Evolutionary conservation across 192 early-diverging fungal species (phyloP).

Genomic region (Chytriomyces sp.): DNA sequence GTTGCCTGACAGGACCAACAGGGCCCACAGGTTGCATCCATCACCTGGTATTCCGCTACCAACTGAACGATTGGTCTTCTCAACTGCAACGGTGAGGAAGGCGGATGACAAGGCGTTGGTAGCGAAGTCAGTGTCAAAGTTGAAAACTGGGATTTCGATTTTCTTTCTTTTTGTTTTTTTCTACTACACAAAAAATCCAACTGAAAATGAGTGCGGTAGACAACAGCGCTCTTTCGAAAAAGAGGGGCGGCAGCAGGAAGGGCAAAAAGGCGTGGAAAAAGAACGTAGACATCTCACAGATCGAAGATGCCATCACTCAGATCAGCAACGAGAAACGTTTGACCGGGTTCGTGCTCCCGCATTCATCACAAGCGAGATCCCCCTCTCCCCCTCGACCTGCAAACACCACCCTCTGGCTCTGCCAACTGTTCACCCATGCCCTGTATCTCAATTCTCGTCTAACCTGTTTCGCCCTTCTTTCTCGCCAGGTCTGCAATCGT

Average conservation of each 20-base stretch:
- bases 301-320: conserved; percentile 75
- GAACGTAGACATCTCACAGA: conserved; percentile 81
- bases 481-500: conserved; percentile 41
- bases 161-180: conserved; percentile 33
- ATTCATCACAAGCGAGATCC: neutral
- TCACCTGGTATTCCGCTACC: too few species aligned
- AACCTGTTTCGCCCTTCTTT: conserved; percentile 35
- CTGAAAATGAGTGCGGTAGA: conserved; percentile 4
- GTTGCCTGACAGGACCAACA: too few species aligned
- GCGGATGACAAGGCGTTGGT: neutral
- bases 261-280: conserved; percentile 92
- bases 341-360: conserved; percentile 56
- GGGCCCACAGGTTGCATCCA: too few species aligned
- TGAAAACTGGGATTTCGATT: conserved; percentile 8
- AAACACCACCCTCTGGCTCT: neutral
- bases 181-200: conserved; percentile 9
- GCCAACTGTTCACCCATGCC: too few species aligned
- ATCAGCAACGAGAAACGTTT: conserved; percentile 71
- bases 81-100: too few species aligned
- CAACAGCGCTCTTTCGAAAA: conserved; percentile 38
- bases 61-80: too few species aligned
- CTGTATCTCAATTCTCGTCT: neutral
- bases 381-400: neutral
- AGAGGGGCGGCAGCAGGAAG: conserved; percentile 75
- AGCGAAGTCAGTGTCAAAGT: neutral